Conservation (phyloP, 139 green algal species). For the Tetraselmis striata region DNA sequence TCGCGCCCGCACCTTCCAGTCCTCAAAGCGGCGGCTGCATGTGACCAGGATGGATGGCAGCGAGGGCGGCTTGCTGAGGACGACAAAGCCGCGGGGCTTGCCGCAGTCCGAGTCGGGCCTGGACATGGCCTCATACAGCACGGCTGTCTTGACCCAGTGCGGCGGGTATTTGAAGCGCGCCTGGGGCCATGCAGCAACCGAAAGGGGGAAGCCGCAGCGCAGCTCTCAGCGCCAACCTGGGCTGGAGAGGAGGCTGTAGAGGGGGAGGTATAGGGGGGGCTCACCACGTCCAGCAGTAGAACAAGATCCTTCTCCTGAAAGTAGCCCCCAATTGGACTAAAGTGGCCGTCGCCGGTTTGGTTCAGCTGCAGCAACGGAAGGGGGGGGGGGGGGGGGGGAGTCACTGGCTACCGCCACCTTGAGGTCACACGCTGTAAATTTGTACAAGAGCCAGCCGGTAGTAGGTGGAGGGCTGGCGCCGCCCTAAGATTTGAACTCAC, state of each 20-base stretch:
- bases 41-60: not conserved
- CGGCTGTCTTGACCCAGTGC: conserved; percentile 7
- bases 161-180: conserved; percentile 15
- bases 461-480: too few species aligned
- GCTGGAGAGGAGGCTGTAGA: too few species aligned
- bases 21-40: not conserved
- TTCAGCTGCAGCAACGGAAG: too few species aligned
- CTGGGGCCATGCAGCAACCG: too few species aligned
- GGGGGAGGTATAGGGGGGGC: too few species aligned
- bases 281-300: conserved; percentile 13
- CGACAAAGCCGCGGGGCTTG: not conserved
- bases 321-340: conserved; percentile 8
- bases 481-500: too few species aligned
- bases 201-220: too few species aligned
- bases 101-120: not conserved
- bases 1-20: too few species aligned
- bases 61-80: not conserved
- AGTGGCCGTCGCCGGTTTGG: conserved; percentile 14
- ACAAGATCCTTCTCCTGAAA: conserved; percentile 4
- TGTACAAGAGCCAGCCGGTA: not conserved
- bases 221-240: too few species aligned
- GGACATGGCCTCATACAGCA: conserved; percentile 5
- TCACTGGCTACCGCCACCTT: too few species aligned
- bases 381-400: too few species aligned
- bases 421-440: too few species aligned